Evolutionary conservation across 257 asterid genomes (phyloP).

Genomic region (Nicotiana attenuata): DNA sequence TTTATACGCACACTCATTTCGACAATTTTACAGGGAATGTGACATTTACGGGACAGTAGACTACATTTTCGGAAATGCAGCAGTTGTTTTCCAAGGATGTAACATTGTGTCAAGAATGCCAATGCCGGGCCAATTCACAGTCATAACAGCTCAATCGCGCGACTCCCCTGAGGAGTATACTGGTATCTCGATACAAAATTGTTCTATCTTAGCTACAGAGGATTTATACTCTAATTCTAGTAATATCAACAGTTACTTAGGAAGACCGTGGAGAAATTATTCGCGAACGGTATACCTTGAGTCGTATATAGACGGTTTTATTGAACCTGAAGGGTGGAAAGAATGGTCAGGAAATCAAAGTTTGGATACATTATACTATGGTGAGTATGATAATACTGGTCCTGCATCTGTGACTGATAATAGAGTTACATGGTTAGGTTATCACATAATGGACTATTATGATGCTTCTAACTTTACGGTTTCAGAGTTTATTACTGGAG

Average conservation of each 20-base stretch:
- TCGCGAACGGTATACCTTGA: conserved; percentile 59
- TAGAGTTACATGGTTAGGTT: conserved; percentile 66
- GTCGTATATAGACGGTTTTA: conserved; percentile 55
- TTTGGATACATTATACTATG: conserved; percentile 60
- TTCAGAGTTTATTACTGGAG: conserved; percentile 58
- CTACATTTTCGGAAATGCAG: conserved; percentile 89
- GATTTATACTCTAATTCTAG: conserved; percentile 39
- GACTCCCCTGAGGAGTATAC: conserved; percentile 46
- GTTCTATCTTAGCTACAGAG: conserved; percentile 54
- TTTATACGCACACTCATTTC: conserved; percentile 60
- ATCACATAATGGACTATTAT: conserved; percentile 54
- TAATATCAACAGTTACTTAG: conserved; percentile 52
- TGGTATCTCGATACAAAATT: conserved; percentile 72
- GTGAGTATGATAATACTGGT: conserved; percentile 70
- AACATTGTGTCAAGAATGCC: conserved; percentile 67
- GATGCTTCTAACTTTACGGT: conserved; percentile 62
- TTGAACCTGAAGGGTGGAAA: conserved; percentile 58
- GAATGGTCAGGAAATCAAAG: conserved; percentile 58
- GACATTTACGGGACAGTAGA: conserved; percentile 80
- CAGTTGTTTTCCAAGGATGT: conserved; percentile 70
- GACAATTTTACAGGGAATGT: conserved; percentile 88
- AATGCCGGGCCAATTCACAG: conserved; percentile 56
- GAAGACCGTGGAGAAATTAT: conserved; percentile 80
- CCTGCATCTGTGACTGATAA: conserved; percentile 53
- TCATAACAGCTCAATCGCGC: conserved; percentile 71